Evolutionary conservation across 2,329 filamentous ascomycete genomes (phyloP).

Genomic region (Pseudogymnoascus sp.): DNA sequence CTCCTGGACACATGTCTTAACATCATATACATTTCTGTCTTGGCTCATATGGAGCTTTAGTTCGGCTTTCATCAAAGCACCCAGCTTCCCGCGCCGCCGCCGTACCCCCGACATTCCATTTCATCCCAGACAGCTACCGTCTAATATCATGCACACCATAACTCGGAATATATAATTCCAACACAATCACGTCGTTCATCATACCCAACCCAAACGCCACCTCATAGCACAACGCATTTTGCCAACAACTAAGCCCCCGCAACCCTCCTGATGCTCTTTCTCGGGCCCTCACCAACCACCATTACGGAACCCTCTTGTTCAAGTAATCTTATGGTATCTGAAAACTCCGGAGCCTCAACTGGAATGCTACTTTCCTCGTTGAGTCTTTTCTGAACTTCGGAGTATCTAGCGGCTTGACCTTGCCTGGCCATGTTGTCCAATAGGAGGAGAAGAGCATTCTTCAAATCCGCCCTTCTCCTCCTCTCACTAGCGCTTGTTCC

Average conservation of each 20-base stretch:
- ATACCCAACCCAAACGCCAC: constrained; percentile 5
- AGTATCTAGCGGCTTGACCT: constrained; percentile 62
- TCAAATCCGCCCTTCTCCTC: constrained; percentile 73
- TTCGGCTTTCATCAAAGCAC: neutral
- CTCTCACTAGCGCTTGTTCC: constrained; percentile 87
- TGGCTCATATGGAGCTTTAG: neutral
- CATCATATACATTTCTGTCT: constrained; percentile 5
- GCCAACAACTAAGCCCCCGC: constrained; percentile 36
- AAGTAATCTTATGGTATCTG: constrained; percentile 67
- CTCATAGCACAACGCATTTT: neutral
- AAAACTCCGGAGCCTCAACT: constrained; percentile 73
- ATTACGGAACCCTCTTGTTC: constrained; percentile 80
- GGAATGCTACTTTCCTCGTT: constrained; percentile 61
- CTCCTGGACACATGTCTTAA: neutral
- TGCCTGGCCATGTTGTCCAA: constrained; percentile 72
- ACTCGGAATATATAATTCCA: constrained; percentile 4
- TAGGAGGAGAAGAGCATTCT: constrained; percentile 63
- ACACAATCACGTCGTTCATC: neutral
- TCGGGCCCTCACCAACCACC: constrained; percentile 73
- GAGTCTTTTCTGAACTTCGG: constrained; percentile 67
- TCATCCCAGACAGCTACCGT: neutral
- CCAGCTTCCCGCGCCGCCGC: neutral
- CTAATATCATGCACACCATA: constrained; percentile 3
- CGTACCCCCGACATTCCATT: neutral
- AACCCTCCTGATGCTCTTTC: constrained; percentile 72